phyloP scores from a whole-genome alignment of 2,329 filamentous ascomycete genomes.

The Polychaeton citri region DNA sequence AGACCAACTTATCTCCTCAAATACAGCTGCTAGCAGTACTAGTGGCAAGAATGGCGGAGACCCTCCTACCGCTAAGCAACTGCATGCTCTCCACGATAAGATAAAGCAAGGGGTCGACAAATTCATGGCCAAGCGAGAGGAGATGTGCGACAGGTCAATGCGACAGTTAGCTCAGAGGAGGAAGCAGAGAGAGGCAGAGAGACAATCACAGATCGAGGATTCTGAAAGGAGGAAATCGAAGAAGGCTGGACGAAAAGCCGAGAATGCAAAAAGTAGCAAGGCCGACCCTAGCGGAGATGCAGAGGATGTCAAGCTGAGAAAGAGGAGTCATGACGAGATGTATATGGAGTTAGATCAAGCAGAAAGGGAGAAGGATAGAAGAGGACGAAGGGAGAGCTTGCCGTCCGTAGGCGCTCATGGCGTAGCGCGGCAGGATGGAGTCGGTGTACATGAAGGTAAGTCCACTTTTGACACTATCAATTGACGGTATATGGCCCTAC shows the following conservation, averaged over 20 bases:
- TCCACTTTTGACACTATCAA: too few relatives aligned
- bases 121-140: slow-evolving; percentile 39
- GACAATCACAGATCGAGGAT: slow-evolving; percentile 20
- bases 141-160: slow-evolving; percentile 61
- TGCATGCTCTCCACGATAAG: slow-evolving; percentile 51
- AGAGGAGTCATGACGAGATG: slow-evolving; percentile 20
- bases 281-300: background rate
- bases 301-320: slow-evolving; percentile 3
- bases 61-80: slow-evolving; percentile 44
- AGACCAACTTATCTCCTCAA: background rate
- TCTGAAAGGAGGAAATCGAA: slow-evolving; percentile 34
- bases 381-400: slow-evolving; percentile 60
- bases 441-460: slow-evolving; percentile 45
- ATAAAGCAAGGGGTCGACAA: slow-evolving; percentile 44
- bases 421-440: slow-evolving; percentile 50
- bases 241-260: slow-evolving; percentile 21
- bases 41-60: slow-evolving; percentile 31
- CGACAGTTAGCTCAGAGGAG: slow-evolving; percentile 52
- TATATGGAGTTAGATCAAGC: slow-evolving; percentile 20
- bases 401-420: slow-evolving; percentile 48
- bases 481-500: too few relatives aligned
- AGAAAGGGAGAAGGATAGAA: slow-evolving; percentile 50
- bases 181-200: slow-evolving; percentile 45
- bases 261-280: slow-evolving; percentile 6
- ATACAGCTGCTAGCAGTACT: slow-evolving; percentile 46